A percentile compares a stretch with the other conserved stretches of the same genome.
These are phyloP conservation scores for Psilocybe mexicana DNA, from an alignment of 1,284 basidiomycete species.

Conservation along the genomic window DNA sequence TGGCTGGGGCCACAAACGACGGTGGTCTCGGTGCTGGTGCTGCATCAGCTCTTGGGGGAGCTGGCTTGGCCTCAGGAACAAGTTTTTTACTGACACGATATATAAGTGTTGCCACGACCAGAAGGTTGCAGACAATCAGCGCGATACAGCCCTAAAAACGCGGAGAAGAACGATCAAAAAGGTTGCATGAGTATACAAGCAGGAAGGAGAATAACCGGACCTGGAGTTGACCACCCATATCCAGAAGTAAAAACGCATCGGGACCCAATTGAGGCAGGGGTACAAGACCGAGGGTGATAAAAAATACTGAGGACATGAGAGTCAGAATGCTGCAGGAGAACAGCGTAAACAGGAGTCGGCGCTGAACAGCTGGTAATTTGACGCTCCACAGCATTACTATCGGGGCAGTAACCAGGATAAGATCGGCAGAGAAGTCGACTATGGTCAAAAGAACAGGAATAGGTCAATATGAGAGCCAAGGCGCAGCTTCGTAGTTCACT, in stretches of 20 bases:
- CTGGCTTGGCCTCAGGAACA: neutral
- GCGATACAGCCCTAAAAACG: neutral
- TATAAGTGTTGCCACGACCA: slow-evolving; percentile 4
- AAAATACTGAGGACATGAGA: neutral
- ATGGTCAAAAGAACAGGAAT: neutral
- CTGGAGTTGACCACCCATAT: neutral
- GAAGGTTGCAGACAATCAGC: slow-evolving; percentile 9
- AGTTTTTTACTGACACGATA: slow-evolving; percentile 1
- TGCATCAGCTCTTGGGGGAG: neutral
- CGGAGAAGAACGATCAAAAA: too few species aligned
- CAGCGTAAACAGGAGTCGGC: slow-evolving; percentile 3
- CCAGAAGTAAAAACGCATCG: neutral
- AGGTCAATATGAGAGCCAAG: neutral
- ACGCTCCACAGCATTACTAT: slow-evolving; percentile 10
- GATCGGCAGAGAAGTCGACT: slow-evolving; percentile 3
- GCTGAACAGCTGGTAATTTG: slow-evolving; percentile 3
- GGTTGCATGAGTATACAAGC: too few species aligned
- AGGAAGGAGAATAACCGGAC: neutral
- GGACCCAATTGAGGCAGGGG: neutral
- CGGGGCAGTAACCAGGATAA: slow-evolving; percentile 3
- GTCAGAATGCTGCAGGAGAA: slow-evolving; percentile 10
- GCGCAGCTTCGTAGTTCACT: neutral
- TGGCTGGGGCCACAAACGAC: neutral
- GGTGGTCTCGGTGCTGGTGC: neutral
- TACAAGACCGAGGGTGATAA: neutral